Percentiles rank a stretch among this genome's conserved stretches.
phyloP scores from a whole-genome alignment of 2,329 filamentous ascomycete genomes.

The Fusarium sp. region DNA sequence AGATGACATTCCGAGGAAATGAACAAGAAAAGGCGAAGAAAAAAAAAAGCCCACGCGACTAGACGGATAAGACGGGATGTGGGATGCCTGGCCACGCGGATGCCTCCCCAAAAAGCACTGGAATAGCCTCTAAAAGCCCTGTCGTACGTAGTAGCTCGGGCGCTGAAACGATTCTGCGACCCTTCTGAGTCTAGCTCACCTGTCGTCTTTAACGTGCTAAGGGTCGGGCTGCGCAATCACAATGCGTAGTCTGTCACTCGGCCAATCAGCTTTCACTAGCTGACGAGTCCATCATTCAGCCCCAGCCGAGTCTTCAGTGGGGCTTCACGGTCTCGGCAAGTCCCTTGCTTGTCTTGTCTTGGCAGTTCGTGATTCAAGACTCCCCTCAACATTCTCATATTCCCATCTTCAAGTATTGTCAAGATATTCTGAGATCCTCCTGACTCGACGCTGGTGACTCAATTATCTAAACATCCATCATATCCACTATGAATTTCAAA shows the following conservation, averaged over 20 bases:
- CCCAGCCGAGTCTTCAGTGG: constrained; percentile 24
- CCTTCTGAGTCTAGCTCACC: constrained; percentile 17
- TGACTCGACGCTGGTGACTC: neutral
- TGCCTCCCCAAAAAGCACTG: constrained; percentile 22
- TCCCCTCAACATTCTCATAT: constrained; percentile 5
- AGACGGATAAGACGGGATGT: constrained; percentile 24
- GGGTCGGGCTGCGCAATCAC: constrained; percentile 36
- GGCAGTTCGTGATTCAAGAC: constrained; percentile 11
- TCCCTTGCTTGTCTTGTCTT: constrained; percentile 27
- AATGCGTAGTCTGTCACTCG: constrained; percentile 6
- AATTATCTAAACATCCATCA: neutral
- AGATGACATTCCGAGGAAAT: constrained; percentile 23
- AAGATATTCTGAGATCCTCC: neutral
- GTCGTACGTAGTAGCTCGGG: constrained; percentile 1
- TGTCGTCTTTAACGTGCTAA: constrained; percentile 14
- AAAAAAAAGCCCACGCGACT: constrained; percentile 16
- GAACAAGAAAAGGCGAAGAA: constrained; percentile 11
- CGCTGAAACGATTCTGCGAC: constrained; percentile 25
- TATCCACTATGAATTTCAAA: constrained; percentile 23
- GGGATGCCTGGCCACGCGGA: constrained; percentile 30
- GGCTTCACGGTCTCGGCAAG: constrained; percentile 34
- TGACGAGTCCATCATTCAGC: constrained; percentile 51
- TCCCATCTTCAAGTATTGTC: neutral
- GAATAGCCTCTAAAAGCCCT: constrained; percentile 7
- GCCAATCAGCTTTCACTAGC: constrained; percentile 48